These are phyloP conservation scores for Zygosaccharomyces sapae DNA, from an alignment of 1,139 yeast species.

Conservation along the genomic window DNA sequence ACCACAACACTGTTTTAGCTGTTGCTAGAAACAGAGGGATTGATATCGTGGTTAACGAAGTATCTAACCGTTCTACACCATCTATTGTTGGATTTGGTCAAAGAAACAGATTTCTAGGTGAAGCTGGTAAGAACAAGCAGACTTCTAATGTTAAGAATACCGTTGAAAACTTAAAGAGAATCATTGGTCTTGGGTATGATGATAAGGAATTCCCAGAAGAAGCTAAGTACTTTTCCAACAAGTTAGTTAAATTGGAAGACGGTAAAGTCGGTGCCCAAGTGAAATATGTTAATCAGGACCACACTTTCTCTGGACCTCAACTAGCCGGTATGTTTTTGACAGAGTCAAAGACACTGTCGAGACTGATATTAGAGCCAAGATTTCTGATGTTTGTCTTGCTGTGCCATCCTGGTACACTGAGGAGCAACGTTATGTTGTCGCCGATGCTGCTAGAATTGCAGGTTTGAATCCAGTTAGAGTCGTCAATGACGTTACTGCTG, in stretches of 20 bases:
- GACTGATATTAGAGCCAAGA: slow-evolving; percentile 75
- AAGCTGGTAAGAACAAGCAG: slow-evolving; percentile 92
- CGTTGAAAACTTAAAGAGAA: slow-evolving; percentile 87
- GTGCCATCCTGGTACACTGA: slow-evolving; percentile 98
- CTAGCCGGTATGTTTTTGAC: slow-evolving; percentile 91
- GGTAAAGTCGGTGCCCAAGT: slow-evolving; percentile 85
- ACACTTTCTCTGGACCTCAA: slow-evolving; percentile 81
- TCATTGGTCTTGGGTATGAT: slow-evolving; percentile 68
- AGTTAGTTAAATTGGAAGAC: slow-evolving; percentile 64
- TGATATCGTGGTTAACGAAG: slow-evolving; percentile 97
- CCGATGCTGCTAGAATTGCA: slow-evolving; percentile 93
- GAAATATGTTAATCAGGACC: slow-evolving; percentile 73
- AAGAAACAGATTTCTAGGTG: slow-evolving; percentile 90
- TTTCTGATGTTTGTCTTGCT: slow-evolving; percentile 85
- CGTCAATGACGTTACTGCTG: slow-evolving; percentile 95
- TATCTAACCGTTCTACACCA: slow-evolving; percentile 95
- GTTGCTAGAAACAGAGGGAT: slow-evolving; percentile 99
- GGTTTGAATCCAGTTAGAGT: slow-evolving; percentile 97
- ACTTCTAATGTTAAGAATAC: slow-evolving; percentile 95
- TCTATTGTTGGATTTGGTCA: slow-evolving; percentile 88
- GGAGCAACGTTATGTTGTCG: slow-evolving; percentile 91
- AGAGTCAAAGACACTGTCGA: slow-evolving; percentile 78
- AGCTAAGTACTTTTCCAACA: slow-evolving; percentile 65
- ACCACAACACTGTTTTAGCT: slow-evolving; percentile 87
- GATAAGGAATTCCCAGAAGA: slow-evolving; percentile 81